phyloP scores from a whole-genome alignment of 495 filamentous ascomycete genomes.

The Hypoxylon lienhwacheense region DNA sequence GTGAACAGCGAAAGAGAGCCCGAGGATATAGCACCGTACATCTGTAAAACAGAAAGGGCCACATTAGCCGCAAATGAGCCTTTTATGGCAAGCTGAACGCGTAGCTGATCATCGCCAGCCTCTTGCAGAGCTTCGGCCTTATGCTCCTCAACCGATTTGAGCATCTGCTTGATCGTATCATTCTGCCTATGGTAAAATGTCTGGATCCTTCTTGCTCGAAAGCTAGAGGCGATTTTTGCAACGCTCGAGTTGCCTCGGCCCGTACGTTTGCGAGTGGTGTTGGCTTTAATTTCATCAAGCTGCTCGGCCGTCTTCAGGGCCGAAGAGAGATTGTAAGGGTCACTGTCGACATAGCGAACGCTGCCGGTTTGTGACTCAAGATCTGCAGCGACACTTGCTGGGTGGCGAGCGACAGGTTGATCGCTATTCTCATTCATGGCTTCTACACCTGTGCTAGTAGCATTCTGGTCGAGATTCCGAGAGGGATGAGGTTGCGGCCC shows the following conservation, averaged over 20 bases:
- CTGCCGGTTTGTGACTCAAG: slow-evolving; percentile 63
- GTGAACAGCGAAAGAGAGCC: slow-evolving; percentile 93
- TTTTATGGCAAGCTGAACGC: slow-evolving; percentile 84
- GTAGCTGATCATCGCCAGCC: slow-evolving; percentile 76
- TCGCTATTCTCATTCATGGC: slow-evolving; percentile 48
- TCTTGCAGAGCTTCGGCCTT: slow-evolving; percentile 75
- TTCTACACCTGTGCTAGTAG: slow-evolving; percentile 50
- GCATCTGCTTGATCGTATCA: slow-evolving; percentile 84
- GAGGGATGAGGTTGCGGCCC: slow-evolving; percentile 10
- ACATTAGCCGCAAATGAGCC: slow-evolving; percentile 90
- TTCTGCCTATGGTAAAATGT: slow-evolving; percentile 92
- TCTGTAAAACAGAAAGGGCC: slow-evolving; percentile 72
- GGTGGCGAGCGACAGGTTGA: slow-evolving; percentile 53
- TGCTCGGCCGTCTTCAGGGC: slow-evolving; percentile 77
- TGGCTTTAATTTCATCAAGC: slow-evolving; percentile 78
- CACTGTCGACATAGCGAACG: slow-evolving; percentile 57
- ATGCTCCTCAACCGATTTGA: slow-evolving; percentile 94
- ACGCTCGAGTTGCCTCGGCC: slow-evolving; percentile 21
- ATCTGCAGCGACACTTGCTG: slow-evolving; percentile 45
- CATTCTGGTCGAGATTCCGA: slow-evolving; percentile 28
- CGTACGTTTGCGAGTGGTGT: slow-evolving; percentile 77
- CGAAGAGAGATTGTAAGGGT: slow-evolving; percentile 80
- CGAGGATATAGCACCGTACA: slow-evolving; percentile 86
- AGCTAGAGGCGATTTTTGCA: slow-evolving; percentile 23
- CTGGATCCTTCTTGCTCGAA: slow-evolving; percentile 62